Conservation (phyloP, 805 yeast genomes). For the Myxozyma mucilagina region DNA sequence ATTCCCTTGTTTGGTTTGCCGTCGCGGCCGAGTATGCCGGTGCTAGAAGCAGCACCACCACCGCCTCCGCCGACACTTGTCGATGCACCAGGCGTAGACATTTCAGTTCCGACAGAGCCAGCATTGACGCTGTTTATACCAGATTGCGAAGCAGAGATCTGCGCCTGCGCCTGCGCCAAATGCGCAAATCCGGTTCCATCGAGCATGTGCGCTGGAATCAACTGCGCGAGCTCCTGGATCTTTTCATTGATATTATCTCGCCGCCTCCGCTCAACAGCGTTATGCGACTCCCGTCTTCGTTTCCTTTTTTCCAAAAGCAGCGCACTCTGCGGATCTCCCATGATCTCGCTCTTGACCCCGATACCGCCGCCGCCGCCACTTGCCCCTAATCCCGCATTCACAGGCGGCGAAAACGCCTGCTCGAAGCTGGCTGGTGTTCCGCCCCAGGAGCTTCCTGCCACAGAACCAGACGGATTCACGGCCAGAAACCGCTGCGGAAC, state of each 20-base stretch:
- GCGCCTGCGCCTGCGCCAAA: neutral
- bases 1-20: constrained; percentile 81
- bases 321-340: constrained; percentile 23
- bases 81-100: constrained; percentile 8
- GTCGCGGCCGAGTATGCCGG: constrained; percentile 44
- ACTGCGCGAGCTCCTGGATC: constrained; percentile 75
- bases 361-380: no score
- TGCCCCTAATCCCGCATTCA: neutral
- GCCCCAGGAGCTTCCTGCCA: constrained; percentile 1
- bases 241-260: constrained; percentile 88
- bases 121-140: constrained; percentile 14
- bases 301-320: constrained; percentile 47
- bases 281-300: constrained; percentile 84
- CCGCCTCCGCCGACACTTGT: constrained; percentile 1
- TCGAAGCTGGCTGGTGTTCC: constrained; percentile 26
- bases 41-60: constrained; percentile 15
- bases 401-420: constrained; percentile 22
- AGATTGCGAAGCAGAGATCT: no score
- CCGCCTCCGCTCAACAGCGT: constrained; percentile 85
- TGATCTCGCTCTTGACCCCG: neutral
- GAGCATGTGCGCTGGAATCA: constrained; percentile 61
- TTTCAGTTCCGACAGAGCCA: constrained; percentile 28
- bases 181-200: constrained; percentile 17
- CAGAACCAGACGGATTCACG: constrained; percentile 18
- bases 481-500: constrained; percentile 34